Percentiles rank a stretch among this genome's conserved stretches.
Evolutionary conservation across 2,329 filamentous ascomycete genomes (phyloP).

Genomic region (Trichoderma sp.): DNA sequence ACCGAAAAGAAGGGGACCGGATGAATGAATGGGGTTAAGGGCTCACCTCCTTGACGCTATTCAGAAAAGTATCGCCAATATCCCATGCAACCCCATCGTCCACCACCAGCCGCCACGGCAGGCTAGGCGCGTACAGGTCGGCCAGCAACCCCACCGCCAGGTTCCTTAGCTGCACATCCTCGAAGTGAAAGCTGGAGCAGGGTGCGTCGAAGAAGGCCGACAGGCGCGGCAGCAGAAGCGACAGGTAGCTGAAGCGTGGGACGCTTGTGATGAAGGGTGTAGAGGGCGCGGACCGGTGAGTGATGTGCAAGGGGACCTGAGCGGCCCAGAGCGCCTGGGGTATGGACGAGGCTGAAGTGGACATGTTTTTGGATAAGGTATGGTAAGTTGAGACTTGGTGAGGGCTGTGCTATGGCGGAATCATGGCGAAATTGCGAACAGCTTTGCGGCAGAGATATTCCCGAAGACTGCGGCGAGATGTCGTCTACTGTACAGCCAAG

Average conservation of each 20-base stretch:
- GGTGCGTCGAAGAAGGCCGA: slow-evolving; percentile 51
- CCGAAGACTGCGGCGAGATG: no score
- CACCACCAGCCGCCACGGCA: slow-evolving; percentile 57
- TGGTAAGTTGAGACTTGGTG: background rate
- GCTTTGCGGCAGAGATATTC: background rate
- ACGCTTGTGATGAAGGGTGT: slow-evolving; percentile 53
- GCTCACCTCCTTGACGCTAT: slow-evolving; percentile 60
- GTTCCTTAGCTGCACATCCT: slow-evolving; percentile 53
- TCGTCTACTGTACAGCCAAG: background rate
- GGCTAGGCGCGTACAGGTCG: slow-evolving; percentile 54
- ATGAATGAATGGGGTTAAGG: background rate
- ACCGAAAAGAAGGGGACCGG: background rate
- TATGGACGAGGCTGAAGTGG: slow-evolving; percentile 26
- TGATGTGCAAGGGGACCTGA: slow-evolving; percentile 55
- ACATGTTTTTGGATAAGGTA: background rate
- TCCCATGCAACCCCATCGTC: slow-evolving; percentile 57
- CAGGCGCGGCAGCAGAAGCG: slow-evolving; percentile 55
- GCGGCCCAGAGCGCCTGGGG: slow-evolving; percentile 54
- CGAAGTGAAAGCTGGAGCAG: slow-evolving; percentile 60
- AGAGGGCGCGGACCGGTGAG: slow-evolving; percentile 46
- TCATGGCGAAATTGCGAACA: slow-evolving; percentile 2
- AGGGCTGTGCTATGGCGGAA: slow-evolving; percentile 15
- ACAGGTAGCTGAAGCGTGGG: slow-evolving; percentile 59
- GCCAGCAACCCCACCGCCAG: slow-evolving; percentile 53
- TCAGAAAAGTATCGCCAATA: slow-evolving; percentile 61